These are phyloP conservation scores for Saccharomyces hybrid DNA, from an alignment of 1,139 yeast species.

Conservation along the genomic window DNA sequence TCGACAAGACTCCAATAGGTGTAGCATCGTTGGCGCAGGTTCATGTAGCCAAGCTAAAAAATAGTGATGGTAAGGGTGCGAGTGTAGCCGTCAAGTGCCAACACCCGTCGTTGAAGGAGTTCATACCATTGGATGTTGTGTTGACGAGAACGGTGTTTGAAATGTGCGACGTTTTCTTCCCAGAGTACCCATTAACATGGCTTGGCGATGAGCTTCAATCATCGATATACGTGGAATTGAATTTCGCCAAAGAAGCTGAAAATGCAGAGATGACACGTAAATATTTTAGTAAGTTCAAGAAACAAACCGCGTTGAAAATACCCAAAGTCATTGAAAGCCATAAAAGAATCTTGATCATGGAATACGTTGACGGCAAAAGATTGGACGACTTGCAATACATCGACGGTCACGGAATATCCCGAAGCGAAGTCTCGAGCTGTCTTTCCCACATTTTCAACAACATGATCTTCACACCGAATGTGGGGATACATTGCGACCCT, in stretches of 20 bases:
- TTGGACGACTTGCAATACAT: constrained; percentile 68
- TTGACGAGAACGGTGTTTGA: constrained; percentile 71
- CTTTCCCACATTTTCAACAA: constrained; percentile 84
- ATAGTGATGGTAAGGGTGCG: constrained; percentile 42
- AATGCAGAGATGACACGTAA: constrained; percentile 65
- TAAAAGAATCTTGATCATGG: constrained; percentile 77
- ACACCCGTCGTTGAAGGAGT: constrained; percentile 81
- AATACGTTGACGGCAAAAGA: constrained; percentile 72
- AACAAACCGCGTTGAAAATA: constrained; percentile 65
- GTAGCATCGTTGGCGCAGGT: constrained; percentile 96
- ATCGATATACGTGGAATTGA: constrained; percentile 81
- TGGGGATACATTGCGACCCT: constrained; percentile 93
- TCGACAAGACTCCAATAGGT: constrained; percentile 64
- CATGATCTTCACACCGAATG: constrained; percentile 91
- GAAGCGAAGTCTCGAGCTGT: constrained; percentile 76
- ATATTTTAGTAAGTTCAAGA: constrained; percentile 49
- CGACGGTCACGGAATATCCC: constrained; percentile 53
- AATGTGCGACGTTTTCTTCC: constrained; percentile 70
- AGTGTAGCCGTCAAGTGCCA: constrained; percentile 91
- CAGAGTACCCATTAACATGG: constrained; percentile 92
- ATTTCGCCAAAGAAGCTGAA: constrained; percentile 77
- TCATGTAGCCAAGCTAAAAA: constrained; percentile 60
- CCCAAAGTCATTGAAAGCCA: constrained; percentile 66
- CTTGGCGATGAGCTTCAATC: constrained; percentile 82
- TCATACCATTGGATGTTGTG: constrained; percentile 82